phyloP scores from a whole-genome alignment of 2,329 filamentous ascomycete species.

The Stemphylium lycopersici region DNA sequence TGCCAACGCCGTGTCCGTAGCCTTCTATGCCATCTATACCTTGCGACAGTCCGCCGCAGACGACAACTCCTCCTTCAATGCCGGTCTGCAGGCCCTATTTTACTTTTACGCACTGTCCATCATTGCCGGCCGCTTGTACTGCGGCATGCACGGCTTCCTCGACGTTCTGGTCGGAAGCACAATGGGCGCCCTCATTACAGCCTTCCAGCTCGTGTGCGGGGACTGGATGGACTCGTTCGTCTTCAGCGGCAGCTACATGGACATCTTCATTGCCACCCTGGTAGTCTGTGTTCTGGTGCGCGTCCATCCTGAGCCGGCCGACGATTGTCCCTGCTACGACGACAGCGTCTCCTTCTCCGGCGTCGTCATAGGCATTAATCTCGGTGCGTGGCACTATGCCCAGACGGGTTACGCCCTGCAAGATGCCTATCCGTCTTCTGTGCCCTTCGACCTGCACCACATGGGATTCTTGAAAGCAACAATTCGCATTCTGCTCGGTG shows the following conservation, averaged over 20 bases:
- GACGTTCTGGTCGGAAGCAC: slow-evolving; percentile 83
- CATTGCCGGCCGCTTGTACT: slow-evolving; percentile 89
- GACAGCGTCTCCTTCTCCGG: slow-evolving; percentile 93
- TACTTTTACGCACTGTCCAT: slow-evolving; percentile 92
- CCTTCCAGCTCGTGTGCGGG: slow-evolving; percentile 62
- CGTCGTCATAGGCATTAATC: slow-evolving; percentile 82
- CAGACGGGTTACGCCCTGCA: slow-evolving; percentile 61
- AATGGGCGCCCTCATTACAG: slow-evolving; percentile 71
- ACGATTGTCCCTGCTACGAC: slow-evolving; percentile 96
- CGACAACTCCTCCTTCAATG: slow-evolving; percentile 63
- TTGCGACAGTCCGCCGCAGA: slow-evolving; percentile 70
- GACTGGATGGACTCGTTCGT: slow-evolving; percentile 73
- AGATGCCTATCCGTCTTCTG: slow-evolving; percentile 62
- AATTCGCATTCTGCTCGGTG: slow-evolving; percentile 76
- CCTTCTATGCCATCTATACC: slow-evolving; percentile 78
- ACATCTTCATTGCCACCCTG: slow-evolving; percentile 67
- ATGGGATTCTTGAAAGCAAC: slow-evolving; percentile 70
- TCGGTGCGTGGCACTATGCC: slow-evolving; percentile 83
- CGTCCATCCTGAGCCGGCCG: slow-evolving; percentile 92
- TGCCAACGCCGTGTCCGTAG: slow-evolving; percentile 94
- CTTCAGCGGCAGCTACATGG: slow-evolving; percentile 59
- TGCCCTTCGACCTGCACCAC: slow-evolving; percentile 69
- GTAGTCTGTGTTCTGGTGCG: slow-evolving; percentile 78
- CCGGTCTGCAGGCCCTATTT: slow-evolving; percentile 69
- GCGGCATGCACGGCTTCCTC: slow-evolving; percentile 97